phyloP scores from a whole-genome alignment of 768 basidiomycete species.

The Sistotremastrum niveocremeum region DNA sequence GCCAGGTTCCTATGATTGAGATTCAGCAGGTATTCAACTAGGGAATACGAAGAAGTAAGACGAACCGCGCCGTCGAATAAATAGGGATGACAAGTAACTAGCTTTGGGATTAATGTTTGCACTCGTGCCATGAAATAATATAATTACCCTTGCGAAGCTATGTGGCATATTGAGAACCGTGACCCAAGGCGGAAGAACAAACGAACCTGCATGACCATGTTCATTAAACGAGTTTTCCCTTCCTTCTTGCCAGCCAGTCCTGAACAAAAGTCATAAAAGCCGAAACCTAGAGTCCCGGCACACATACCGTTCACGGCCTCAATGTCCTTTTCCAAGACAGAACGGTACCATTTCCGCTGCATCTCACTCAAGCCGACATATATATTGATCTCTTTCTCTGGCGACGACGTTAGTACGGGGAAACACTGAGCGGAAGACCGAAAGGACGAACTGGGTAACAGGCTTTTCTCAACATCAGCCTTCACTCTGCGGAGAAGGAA shows the following conservation, averaged over 20 bases:
- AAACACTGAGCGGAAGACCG: background rate
- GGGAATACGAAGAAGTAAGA: background rate
- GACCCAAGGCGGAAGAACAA: background rate
- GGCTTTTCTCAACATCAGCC: constrained; percentile 90
- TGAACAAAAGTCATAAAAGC: constrained; percentile 13
- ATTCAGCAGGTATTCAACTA: background rate
- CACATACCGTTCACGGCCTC: constrained; percentile 87
- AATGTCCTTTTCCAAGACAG: constrained; percentile 93
- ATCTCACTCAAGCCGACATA: constrained; percentile 95
- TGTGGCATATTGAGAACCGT: no score
- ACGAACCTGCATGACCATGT: constrained; percentile 96
- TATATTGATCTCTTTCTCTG: constrained; percentile 97
- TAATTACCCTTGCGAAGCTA: constrained; percentile 13
- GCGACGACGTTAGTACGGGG: constrained; percentile 3
- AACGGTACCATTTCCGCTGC: constrained; percentile 97
- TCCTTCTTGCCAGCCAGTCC: constrained; percentile 95
- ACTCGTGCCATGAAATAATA: background rate
- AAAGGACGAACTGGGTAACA: constrained; percentile 62
- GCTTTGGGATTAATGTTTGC: constrained; percentile 24
- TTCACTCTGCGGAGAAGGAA: constrained; percentile 93
- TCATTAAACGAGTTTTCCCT: constrained; percentile 94
- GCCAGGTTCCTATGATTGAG: constrained; percentile 63
- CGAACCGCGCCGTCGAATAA: constrained; percentile 81
- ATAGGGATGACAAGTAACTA: constrained; percentile 80
- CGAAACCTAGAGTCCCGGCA: no score